Evolutionary conservation across 352 stramenopile genomes (phyloP), one percentile per base, ranked within the genome.

Genomic region (Bremia lactucae): DNA sequence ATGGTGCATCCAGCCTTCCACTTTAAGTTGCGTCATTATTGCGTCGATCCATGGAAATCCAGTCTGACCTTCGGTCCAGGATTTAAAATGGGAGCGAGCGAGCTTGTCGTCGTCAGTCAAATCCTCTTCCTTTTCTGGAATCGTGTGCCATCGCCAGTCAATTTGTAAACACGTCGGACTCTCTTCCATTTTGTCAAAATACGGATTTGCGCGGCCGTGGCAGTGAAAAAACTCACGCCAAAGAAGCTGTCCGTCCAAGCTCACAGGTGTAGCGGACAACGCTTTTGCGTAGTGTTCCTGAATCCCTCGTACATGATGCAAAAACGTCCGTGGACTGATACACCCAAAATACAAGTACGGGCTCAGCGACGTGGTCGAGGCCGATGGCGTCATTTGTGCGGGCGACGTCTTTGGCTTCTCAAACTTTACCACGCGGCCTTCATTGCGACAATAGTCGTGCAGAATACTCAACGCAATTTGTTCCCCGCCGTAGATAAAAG

Each of bases 21-120:
- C 58, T 38, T 75, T 68, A 1, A 97, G 62, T 57, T 96, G 88
- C 4, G 82, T 87, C 95, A 99, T 98, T 59, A 94, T 93, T 29
- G 96, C 96, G 55, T 99, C 95, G 55, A 98, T 98, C 69, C 87
- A 98, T 13, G 96, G 96, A 61, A 96, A 99, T 2, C 96, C 96
- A 8, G 96, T 99, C 42, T 87, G 68, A 1, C 78, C 92, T 40
- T 95, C 70, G 59, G 91, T 96, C 96, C 96, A 99, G 16, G 85
- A 85, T 20, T 85, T 59, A 31, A 99, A 83, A 14, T 96, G 71
- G 16, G 82, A 50, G 4, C 61, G 46, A 11, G 73, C 72, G 13
- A 87, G 69, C 43, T 95, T 86, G 29, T 97, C 79, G 35, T 94
- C 68, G 58, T 85, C 73, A 11, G 62, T 84, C 63, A 83, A 49